A percentile compares a stretch with the other conserved stretches of the same genome.
Conservation (phyloP, 805 yeast genomes). For the Candida multigemmis region DNA sequence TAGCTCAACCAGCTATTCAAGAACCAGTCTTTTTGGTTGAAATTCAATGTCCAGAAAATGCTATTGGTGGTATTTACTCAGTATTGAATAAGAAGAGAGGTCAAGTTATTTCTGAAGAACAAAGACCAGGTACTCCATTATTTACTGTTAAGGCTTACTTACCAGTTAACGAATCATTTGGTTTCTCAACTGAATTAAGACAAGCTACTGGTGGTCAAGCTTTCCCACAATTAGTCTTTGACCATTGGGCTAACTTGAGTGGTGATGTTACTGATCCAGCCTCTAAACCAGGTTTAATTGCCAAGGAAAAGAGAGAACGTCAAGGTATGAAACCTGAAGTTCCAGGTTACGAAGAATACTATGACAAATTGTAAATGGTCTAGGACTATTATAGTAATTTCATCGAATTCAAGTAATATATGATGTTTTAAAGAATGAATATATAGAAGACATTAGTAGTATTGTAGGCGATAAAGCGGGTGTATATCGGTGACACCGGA, state of each 20-base stretch:
- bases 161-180: slow-evolving; percentile 99
- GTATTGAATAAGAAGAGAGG: slow-evolving; percentile 99
- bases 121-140: slow-evolving; percentile 99
- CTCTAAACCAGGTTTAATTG: slow-evolving; percentile 55
- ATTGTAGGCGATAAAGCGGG: not conserved
- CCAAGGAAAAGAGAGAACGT: slow-evolving; percentile 71
- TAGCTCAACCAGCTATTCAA: slow-evolving; percentile 98
- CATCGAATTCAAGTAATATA: slow-evolving; percentile 1
- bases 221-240: slow-evolving; percentile 99
- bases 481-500: not conserved
- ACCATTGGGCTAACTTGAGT: slow-evolving; percentile 88
- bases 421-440: not conserved
- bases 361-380: slow-evolving; percentile 66
- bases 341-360: slow-evolving; percentile 99
- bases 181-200: slow-evolving; percentile 99
- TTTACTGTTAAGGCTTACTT: slow-evolving; percentile 99
- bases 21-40: slow-evolving; percentile 99
- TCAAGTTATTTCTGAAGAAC: slow-evolving; percentile 98
- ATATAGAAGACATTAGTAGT: not conserved
- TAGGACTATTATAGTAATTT: slow-evolving; percentile 1
- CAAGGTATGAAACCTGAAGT: slow-evolving; percentile 94
- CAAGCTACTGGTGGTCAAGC: slow-evolving; percentile 99
- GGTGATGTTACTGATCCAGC: slow-evolving; percentile 92
- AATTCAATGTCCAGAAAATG: slow-evolving; percentile 98
- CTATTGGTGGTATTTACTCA: slow-evolving; percentile 99